These are phyloP conservation scores for Paecilomyces sp. DNA, from an alignment of 2,329 filamentous ascomycete genomes.

Conservation along the genomic window DNA sequence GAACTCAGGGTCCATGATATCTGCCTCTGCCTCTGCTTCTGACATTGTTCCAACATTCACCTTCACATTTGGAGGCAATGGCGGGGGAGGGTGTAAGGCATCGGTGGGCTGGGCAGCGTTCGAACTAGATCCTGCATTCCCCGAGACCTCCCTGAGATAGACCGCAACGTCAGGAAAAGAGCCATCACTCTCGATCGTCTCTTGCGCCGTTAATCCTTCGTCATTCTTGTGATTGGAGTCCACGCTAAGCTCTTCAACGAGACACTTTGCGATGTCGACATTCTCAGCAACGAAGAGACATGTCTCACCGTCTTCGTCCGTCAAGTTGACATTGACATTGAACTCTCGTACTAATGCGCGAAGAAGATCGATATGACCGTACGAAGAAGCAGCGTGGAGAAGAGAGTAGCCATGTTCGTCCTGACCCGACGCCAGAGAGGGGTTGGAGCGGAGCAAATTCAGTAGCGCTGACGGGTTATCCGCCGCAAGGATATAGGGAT, in stretches of 20 bases:
- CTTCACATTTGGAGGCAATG: constrained; percentile 67
- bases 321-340: constrained; percentile 69
- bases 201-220: constrained; percentile 71
- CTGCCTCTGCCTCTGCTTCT: constrained; percentile 48
- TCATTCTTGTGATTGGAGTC: constrained; percentile 59
- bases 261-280: constrained; percentile 64
- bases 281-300: constrained; percentile 91
- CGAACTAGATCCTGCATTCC: constrained; percentile 15
- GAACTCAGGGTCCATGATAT: constrained; percentile 73
- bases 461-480: constrained; percentile 72
- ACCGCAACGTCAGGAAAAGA: constrained; percentile 69
- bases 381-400: constrained; percentile 86
- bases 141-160: constrained; percentile 52
- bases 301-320: constrained; percentile 87
- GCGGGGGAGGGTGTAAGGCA: constrained; percentile 45
- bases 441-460: constrained; percentile 64
- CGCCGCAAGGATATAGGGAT: constrained; percentile 69
- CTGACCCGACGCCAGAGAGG: constrained; percentile 68
- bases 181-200: constrained; percentile 72
- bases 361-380: constrained; percentile 77
- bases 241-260: constrained; percentile 76
- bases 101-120: constrained; percentile 20
- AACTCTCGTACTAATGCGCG: constrained; percentile 69
- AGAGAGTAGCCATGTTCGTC: constrained; percentile 93
- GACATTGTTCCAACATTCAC: constrained; percentile 72